phyloP scores from a whole-genome alignment of 495 filamentous ascomycete species.

The Podospora pseudopauciseta region DNA sequence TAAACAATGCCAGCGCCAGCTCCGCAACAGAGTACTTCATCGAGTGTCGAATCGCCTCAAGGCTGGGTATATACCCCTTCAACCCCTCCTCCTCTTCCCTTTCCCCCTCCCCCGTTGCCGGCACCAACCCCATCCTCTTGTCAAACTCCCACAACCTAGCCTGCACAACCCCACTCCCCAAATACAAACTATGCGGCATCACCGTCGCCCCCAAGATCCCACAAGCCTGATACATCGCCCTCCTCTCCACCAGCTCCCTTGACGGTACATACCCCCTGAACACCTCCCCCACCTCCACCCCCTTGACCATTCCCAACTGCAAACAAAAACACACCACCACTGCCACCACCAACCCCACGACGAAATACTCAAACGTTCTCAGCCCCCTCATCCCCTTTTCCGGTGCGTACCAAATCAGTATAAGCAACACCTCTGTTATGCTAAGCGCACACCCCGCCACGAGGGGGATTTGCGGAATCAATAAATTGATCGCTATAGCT shows the following conservation, averaged over 20 bases:
- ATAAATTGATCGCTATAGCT: slow-evolving; percentile 83
- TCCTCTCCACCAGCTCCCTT: slow-evolving; percentile 59
- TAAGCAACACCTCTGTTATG: slow-evolving; percentile 77
- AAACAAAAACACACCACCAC: slow-evolving; percentile 92
- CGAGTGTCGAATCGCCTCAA: slow-evolving; percentile 72
- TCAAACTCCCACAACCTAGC: slow-evolving; percentile 78
- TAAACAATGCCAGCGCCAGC: slow-evolving; percentile 73
- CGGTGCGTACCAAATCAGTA: slow-evolving; percentile 81
- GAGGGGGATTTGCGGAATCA: slow-evolving; percentile 71
- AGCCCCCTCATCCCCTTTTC: slow-evolving; percentile 68
- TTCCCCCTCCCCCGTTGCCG: slow-evolving; percentile 21
- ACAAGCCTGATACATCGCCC: slow-evolving; percentile 73
- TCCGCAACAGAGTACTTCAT: slow-evolving; percentile 78
- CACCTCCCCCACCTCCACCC: slow-evolving; percentile 65
- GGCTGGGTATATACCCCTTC: slow-evolving; percentile 68
- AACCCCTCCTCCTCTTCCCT: slow-evolving; percentile 41
- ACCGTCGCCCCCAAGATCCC: slow-evolving; percentile 91
- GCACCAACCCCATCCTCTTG: slow-evolving; percentile 53
- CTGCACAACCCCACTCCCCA: slow-evolving; percentile 87
- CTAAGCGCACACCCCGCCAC: slow-evolving; percentile 86
- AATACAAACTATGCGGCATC: slow-evolving; percentile 88
- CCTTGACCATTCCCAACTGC: slow-evolving; percentile 72
- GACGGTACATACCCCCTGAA: slow-evolving; percentile 84
- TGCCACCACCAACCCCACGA: slow-evolving; percentile 72
- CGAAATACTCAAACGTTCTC: slow-evolving; percentile 75